Conservation (phyloP, 2,329 filamentous ascomycete genomes). For the Xylaria sp. region DNA sequence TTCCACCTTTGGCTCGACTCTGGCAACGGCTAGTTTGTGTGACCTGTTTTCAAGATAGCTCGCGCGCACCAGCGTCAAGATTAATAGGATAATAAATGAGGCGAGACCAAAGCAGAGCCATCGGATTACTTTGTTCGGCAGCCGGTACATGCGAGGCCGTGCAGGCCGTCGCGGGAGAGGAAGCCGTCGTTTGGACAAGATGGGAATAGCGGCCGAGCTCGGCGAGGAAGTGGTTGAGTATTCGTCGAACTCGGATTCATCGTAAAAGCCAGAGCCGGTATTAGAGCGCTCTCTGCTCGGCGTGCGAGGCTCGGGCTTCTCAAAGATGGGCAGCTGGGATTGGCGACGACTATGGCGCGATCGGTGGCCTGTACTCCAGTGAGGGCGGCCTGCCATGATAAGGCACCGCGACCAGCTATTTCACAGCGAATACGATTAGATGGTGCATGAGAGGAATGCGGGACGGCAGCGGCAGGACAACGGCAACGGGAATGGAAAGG, state of each 20-base stretch:
- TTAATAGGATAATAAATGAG: conserved; percentile 66
- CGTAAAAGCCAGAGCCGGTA: conserved; percentile 46
- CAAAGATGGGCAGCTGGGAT: conserved; percentile 46
- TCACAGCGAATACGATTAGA: background rate
- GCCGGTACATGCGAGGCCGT: conserved; percentile 47
- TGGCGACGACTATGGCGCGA: conserved; percentile 41
- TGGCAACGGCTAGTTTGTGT: conserved; percentile 48
- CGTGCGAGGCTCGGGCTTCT: conserved; percentile 34
- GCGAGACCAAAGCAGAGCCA: conserved; percentile 72
- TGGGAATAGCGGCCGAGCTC: conserved; percentile 41
- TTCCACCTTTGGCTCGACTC: conserved; percentile 27
- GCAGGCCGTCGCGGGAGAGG: conserved; percentile 31
- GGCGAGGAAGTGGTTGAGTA: conserved; percentile 41
- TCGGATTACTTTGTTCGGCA: conserved; percentile 68
- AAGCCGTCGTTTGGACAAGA: conserved; percentile 36
- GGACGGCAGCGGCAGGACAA: background rate
- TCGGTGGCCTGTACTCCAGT: conserved; percentile 43
- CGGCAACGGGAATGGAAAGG: background rate
- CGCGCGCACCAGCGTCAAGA: conserved; percentile 67
- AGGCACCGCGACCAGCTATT: conserved; percentile 12
- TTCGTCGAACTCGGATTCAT: conserved; percentile 37
- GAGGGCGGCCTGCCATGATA: conserved; percentile 45
- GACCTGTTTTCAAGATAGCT: conserved; percentile 65
- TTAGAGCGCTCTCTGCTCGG: conserved; percentile 48
- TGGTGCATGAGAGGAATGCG: background rate